Conservation (phyloP, 306 rosid genomes). For the Ochetophila trinervis region DNA sequence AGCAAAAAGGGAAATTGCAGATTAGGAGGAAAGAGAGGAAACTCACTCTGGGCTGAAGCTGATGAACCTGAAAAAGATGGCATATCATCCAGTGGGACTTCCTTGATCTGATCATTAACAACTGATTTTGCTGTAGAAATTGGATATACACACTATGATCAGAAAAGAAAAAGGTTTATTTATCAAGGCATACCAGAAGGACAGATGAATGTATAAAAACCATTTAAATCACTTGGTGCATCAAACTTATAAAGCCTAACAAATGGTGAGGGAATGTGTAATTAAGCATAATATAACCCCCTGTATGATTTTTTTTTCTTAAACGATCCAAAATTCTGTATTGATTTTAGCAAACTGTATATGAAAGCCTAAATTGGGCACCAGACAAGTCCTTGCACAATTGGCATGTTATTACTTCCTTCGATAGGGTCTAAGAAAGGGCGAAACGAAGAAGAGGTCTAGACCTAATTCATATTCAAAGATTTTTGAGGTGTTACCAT, state of each 20-base stretch:
- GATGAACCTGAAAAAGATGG: slow-evolving; percentile 20
- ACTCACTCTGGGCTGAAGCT: slow-evolving; percentile 13
- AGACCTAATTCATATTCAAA: not conserved
- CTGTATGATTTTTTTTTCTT: too few species aligned
- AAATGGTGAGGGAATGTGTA: not conserved
- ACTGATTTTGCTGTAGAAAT: slow-evolving; percentile 16
- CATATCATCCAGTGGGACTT: slow-evolving; percentile 3
- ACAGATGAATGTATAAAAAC: not conserved
- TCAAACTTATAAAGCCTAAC: not conserved
- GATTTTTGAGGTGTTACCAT: not conserved
- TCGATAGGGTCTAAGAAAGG: not conserved
- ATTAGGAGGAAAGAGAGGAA: slow-evolving; percentile 6
- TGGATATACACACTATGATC: slow-evolving; percentile 3
- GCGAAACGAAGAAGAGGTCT: not conserved
- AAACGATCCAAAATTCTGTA: not conserved
- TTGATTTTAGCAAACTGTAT: not conserved
- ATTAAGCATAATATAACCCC: too few species aligned
- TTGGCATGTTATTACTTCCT: not conserved
- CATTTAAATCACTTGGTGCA: not conserved
- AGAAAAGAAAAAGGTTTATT: not conserved
- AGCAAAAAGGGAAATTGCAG: too few species aligned
- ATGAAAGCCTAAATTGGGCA: not conserved
- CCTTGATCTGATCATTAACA: slow-evolving; percentile 14
- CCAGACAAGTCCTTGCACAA: not conserved
- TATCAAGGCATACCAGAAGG: not conserved